Percentiles rank a stretch among this genome's conserved stretches.
Conservation (phyloP, 2,329 filamentous ascomycete species). For the Leptographium flavum region DNA sequence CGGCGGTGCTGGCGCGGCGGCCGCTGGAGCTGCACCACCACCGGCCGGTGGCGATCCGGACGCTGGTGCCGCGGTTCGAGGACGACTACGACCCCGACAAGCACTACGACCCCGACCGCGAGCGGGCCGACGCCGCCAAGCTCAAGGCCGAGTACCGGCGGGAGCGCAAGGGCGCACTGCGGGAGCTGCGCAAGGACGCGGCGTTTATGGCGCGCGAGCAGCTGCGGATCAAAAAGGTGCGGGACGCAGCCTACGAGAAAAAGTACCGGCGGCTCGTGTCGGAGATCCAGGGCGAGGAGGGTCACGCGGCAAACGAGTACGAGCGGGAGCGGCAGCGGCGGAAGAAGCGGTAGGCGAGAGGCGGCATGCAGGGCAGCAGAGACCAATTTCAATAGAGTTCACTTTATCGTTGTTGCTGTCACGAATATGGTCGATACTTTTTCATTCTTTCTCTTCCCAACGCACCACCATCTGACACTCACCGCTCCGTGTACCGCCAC, state of each 20-base stretch:
- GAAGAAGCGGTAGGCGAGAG: slow-evolving; percentile 32
- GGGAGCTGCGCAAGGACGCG: slow-evolving; percentile 88
- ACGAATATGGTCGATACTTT: too few relatives aligned
- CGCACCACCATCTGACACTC: background rate
- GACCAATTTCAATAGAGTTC: too few relatives aligned
- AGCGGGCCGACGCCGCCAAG: slow-evolving; percentile 73
- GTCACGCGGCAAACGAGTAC: slow-evolving; percentile 73
- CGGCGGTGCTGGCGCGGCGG: slow-evolving; percentile 53
- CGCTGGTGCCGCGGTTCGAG: slow-evolving; percentile 86
- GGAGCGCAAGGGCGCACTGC: slow-evolving; percentile 86
- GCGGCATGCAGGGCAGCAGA: too few relatives aligned
- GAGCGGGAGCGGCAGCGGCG: slow-evolving; percentile 69
- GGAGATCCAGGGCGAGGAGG: slow-evolving; percentile 92
- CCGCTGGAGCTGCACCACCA: slow-evolving; percentile 85
- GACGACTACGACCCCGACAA: slow-evolving; percentile 87
- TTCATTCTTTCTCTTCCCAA: too few relatives aligned
- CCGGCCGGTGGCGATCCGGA: slow-evolving; percentile 74
- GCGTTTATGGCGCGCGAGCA: slow-evolving; percentile 87
- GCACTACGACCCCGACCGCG: slow-evolving; percentile 92
- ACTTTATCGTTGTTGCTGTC: too few relatives aligned
- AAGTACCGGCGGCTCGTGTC: slow-evolving; percentile 87
- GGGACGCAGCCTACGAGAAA: slow-evolving; percentile 86
- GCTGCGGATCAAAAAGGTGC: slow-evolving; percentile 81
- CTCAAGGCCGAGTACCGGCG: slow-evolving; percentile 84
- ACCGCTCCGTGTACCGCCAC: slow-evolving; percentile 6